Conservation (phyloP, 2,329 filamentous ascomycete species). For the Teratosphaeria gauchensis region DNA sequence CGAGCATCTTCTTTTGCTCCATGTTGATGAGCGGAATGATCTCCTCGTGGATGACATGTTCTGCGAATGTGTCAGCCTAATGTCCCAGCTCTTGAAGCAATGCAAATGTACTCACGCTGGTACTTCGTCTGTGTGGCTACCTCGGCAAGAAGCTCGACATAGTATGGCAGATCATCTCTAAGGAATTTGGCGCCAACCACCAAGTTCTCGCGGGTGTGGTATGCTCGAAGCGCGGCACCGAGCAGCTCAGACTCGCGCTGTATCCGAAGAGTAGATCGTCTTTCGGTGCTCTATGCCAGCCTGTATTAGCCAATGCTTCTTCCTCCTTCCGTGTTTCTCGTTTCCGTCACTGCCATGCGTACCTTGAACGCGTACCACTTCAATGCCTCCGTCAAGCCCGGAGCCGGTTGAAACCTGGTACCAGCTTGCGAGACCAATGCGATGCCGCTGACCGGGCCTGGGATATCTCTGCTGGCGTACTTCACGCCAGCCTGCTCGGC, state of each 20-base stretch:
- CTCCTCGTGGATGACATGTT: slow-evolving; percentile 84
- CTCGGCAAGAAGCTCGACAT: slow-evolving; percentile 89
- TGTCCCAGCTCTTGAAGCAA: slow-evolving; percentile 1
- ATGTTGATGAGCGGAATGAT: slow-evolving; percentile 66
- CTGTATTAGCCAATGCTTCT: not conserved
- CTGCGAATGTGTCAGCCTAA: slow-evolving; percentile 39
- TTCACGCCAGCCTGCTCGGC: slow-evolving; percentile 82
- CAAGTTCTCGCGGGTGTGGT: slow-evolving; percentile 87
- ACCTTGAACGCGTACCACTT: slow-evolving; percentile 98
- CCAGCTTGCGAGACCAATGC: slow-evolving; percentile 90
- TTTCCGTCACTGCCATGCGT: slow-evolving; percentile 18
- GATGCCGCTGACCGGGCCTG: slow-evolving; percentile 80
- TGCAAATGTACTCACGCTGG: slow-evolving; percentile 41
- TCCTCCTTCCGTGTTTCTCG: slow-evolving; percentile 5
- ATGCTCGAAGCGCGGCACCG: slow-evolving; percentile 76
- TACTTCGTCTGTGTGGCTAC: slow-evolving; percentile 83
- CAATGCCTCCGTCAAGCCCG: slow-evolving; percentile 80
- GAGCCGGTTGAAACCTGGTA: slow-evolving; percentile 81
- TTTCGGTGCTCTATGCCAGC: slow-evolving; percentile 64
- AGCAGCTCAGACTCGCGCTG: slow-evolving; percentile 91
- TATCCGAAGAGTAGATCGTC: slow-evolving; percentile 84
- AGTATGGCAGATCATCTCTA: slow-evolving; percentile 92
- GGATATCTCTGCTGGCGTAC: slow-evolving; percentile 80
- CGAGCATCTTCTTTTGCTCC: slow-evolving; percentile 64
- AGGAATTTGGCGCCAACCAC: slow-evolving; percentile 92